Evolutionary conservation across 352 stramenopile genomes (phyloP).

Genomic region (Phytophthora rubi): DNA sequence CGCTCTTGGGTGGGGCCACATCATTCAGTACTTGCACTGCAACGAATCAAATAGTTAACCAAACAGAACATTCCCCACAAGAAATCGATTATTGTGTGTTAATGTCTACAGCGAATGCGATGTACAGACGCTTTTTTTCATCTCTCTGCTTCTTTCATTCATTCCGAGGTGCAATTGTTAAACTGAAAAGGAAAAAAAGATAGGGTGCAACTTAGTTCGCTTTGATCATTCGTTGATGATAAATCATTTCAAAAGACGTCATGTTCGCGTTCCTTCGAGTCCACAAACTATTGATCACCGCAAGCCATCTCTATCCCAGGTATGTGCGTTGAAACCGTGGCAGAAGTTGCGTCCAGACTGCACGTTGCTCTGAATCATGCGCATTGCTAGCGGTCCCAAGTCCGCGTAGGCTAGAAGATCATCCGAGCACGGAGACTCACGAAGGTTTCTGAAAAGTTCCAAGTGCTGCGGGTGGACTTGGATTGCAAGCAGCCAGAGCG

Average conservation of each 20-base stretch:
- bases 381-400: conserved; percentile 44
- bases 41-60: background rate
- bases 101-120: too few relatives aligned
- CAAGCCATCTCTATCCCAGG: conserved; percentile 39
- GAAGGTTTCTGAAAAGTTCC: conserved; percentile 50
- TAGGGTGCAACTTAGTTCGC: too few relatives aligned
- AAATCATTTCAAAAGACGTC: too few relatives aligned
- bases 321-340: conserved; percentile 40
- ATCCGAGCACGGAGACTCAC: conserved; percentile 44
- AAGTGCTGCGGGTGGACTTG: conserved; percentile 61
- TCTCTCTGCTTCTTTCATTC: too few relatives aligned
- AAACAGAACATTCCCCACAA: too few relatives aligned
- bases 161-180: too few relatives aligned
- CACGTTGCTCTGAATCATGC: conserved; percentile 57
- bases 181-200: too few relatives aligned
- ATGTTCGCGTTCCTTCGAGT: background rate
- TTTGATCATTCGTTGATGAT: too few relatives aligned
- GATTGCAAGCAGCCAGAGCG: conserved; percentile 64
- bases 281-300: background rate
- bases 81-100: too few relatives aligned
- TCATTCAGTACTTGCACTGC: background rate
- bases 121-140: too few relatives aligned
- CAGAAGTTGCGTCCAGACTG: conserved; percentile 39
- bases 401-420: conserved; percentile 57
- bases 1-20: background rate